Conservation (phyloP, 306 rosid genomes). For the Parietaria judaica region DNA sequence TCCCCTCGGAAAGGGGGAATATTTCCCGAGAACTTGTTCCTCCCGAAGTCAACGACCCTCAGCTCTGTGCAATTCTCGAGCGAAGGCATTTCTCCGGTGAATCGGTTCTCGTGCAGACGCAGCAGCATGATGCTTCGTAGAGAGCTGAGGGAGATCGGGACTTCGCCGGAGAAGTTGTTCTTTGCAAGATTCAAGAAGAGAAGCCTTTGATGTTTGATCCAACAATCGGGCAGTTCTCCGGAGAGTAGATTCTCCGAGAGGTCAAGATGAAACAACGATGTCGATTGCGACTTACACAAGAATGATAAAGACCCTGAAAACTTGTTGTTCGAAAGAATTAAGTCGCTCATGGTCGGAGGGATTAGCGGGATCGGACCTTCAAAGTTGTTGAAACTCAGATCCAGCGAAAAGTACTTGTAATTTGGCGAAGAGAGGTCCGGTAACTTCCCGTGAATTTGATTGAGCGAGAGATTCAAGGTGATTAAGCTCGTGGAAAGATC, state of each 20-base stretch:
- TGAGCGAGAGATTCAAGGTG: slow-evolving; percentile 10
- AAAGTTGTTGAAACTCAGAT: slow-evolving; percentile 22
- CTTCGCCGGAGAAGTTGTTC: slow-evolving; percentile 9
- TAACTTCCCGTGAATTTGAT: slow-evolving; percentile 17
- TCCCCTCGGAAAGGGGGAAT: slow-evolving; percentile 19
- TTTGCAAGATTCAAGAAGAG: background rate
- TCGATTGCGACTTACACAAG: background rate
- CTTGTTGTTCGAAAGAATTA: slow-evolving; percentile 14
- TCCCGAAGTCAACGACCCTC: slow-evolving; percentile 15
- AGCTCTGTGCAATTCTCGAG: slow-evolving; percentile 14
- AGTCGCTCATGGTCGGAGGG: background rate
- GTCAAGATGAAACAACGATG: background rate
- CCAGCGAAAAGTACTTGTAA: background rate
- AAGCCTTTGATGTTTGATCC: background rate
- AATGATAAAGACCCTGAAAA: slow-evolving; percentile 3
- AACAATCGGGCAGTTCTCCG: slow-evolving; percentile 14
- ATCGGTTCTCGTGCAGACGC: slow-evolving; percentile 3
- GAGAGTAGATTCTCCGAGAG: slow-evolving; percentile 15
- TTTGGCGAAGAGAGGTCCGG: slow-evolving; percentile 10
- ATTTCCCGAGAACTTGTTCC: slow-evolving; percentile 14
- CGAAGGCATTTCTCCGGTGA: slow-evolving; percentile 20
- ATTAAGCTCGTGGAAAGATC: background rate
- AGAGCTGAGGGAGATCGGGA: slow-evolving; percentile 15
- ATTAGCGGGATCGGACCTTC: slow-evolving; percentile 13
- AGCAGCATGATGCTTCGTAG: background rate